Evolutionary conservation across 371 early-diverging fungal genomes (phyloP).

Genomic region (Mortierella sp.): DNA sequence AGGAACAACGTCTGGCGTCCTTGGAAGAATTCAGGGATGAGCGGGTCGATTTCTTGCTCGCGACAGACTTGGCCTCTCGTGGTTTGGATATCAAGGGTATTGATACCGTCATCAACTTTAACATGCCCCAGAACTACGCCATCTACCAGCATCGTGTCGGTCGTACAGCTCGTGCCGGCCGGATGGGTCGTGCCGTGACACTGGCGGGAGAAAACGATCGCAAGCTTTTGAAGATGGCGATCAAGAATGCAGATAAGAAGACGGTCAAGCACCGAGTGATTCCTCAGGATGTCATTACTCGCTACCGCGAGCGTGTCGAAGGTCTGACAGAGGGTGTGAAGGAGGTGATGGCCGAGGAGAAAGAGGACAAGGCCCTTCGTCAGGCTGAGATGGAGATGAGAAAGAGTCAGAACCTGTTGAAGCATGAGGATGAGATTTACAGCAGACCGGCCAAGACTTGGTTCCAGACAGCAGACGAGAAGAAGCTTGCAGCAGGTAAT

Average conservation of each 20-base stretch:
- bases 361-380: slow-evolving; percentile 79
- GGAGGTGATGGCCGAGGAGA: slow-evolving; percentile 86
- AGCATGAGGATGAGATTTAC: slow-evolving; percentile 88
- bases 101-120: slow-evolving; percentile 98
- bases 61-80: slow-evolving; percentile 99
- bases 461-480: slow-evolving; percentile 86
- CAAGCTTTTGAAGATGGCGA: slow-evolving; percentile 91
- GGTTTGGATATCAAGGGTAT: slow-evolving; percentile 99
- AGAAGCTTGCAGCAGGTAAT: slow-evolving; percentile 58
- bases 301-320: slow-evolving; percentile 79
- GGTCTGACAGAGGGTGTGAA: slow-evolving; percentile 74
- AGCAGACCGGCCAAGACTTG: slow-evolving; percentile 92
- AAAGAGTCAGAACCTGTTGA: slow-evolving; percentile 87
- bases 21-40: slow-evolving; percentile 92
- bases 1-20: slow-evolving; percentile 93
- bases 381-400: slow-evolving; percentile 92
- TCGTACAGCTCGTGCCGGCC: slow-evolving; percentile 98
- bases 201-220: slow-evolving; percentile 94
- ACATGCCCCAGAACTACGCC: slow-evolving; percentile 96
- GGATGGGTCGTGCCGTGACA: slow-evolving; percentile 85
- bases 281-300: slow-evolving; percentile 76
- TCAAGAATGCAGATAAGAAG: slow-evolving; percentile 81
- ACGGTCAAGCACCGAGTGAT: slow-evolving; percentile 91
- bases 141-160: slow-evolving; percentile 99
- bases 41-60: slow-evolving; percentile 91